Evolutionary conservation across 2,329 filamentous ascomycete species (phyloP).

Genomic region (Capronia americana): DNA sequence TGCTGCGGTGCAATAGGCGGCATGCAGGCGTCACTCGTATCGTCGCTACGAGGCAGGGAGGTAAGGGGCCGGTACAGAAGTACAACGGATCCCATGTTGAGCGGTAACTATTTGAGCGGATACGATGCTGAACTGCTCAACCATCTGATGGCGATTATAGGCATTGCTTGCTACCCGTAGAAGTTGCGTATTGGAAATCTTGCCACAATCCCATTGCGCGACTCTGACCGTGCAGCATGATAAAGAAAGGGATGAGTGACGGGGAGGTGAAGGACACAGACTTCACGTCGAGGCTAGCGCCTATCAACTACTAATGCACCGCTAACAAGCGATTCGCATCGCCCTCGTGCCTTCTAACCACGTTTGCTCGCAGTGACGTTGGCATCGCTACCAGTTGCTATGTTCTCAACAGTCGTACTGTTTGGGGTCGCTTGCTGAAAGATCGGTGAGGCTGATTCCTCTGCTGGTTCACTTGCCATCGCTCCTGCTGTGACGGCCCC

Average conservation of each 20-base stretch:
- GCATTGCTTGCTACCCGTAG: background rate
- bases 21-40: background rate
- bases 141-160: too few species aligned
- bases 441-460: background rate
- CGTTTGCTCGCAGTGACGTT: background rate
- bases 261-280: background rate
- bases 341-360: background rate
- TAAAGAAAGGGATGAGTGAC: background rate
- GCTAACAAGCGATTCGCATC: background rate
- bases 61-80: background rate
- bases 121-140: background rate
- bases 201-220: background rate
- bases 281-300: background rate
- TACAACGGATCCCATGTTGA: background rate
- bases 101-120: background rate
- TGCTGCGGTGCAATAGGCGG: background rate
- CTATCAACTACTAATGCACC: background rate
- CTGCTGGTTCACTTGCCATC: background rate
- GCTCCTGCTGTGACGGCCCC: background rate
- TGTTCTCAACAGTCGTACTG: too few species aligned
- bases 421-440: background rate
- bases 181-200: background rate
- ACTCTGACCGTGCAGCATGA: background rate
- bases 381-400: too few species aligned
- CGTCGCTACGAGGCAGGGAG: background rate